Evolutionary conservation across 768 basidiomycete species (phyloP).

Genomic region (Lentinula sp.): DNA sequence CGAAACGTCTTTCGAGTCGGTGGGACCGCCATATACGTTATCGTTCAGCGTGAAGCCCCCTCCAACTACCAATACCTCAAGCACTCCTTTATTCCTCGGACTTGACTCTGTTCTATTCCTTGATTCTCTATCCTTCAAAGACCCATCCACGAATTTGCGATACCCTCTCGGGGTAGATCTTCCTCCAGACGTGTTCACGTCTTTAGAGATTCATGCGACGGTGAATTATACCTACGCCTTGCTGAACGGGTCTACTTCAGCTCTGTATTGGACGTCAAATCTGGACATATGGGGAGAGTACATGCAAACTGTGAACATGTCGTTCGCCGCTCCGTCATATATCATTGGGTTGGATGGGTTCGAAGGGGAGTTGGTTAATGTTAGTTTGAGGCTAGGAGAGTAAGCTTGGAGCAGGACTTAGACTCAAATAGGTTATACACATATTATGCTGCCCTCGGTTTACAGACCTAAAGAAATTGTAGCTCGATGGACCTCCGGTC

Average conservation of each 20-base stretch:
- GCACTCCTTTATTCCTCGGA: slow-evolving; percentile 17
- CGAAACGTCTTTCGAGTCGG: slow-evolving; percentile 25
- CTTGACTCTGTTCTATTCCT: slow-evolving; percentile 28
- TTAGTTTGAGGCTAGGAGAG: slow-evolving; percentile 8
- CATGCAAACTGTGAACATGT: slow-evolving; percentile 33
- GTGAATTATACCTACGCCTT: slow-evolving; percentile 26
- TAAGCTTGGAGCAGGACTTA: neutral
- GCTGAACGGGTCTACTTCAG: slow-evolving; percentile 15
- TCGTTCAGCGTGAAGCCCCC: slow-evolving; percentile 29
- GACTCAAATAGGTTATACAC: too few relatives aligned
- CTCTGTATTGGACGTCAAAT: slow-evolving; percentile 27
- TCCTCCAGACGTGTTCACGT: slow-evolving; percentile 22
- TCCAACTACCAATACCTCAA: slow-evolving; percentile 6
- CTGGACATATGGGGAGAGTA: slow-evolving; percentile 35
- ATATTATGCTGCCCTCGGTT: too few relatives aligned
- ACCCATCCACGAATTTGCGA: slow-evolving; percentile 23
- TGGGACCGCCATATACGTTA: slow-evolving; percentile 38
- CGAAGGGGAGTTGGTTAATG: slow-evolving; percentile 23
- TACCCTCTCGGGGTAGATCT: slow-evolving; percentile 28
- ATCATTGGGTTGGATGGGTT: slow-evolving; percentile 30
- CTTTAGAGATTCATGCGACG: slow-evolving; percentile 31
- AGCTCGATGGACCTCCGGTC: too few relatives aligned
- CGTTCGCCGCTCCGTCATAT: slow-evolving; percentile 34
- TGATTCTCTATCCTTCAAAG: slow-evolving; percentile 31
- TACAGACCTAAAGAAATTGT: too few relatives aligned